phyloP scores from a whole-genome alignment of 208 protist species.

The Acanthamoeba castellanii region DNA sequence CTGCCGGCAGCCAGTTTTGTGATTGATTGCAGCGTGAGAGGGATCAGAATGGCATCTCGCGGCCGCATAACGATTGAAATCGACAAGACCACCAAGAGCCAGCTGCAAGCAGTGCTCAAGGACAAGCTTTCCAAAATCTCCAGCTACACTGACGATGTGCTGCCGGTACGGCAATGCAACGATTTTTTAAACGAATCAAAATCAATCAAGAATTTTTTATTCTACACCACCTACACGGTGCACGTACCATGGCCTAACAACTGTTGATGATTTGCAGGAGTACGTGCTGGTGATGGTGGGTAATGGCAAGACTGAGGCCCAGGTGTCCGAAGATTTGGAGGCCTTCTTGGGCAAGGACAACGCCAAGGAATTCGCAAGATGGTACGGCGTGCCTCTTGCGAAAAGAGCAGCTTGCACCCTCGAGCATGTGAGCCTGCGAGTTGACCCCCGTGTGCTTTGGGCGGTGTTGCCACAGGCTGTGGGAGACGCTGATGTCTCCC shows the following conservation, averaged over 20 bases:
- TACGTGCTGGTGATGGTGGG: constrained; percentile 62
- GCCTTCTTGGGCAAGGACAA: constrained; percentile 31
- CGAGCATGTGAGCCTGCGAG: neutral
- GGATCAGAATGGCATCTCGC: neutral
- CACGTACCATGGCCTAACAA: too few relatives aligned
- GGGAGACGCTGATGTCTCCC: constrained; percentile 43
- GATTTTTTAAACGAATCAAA: too few relatives aligned
- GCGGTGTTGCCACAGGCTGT: neutral
- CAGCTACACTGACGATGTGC: constrained; percentile 27
- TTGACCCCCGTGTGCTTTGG: neutral
- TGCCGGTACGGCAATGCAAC: neutral
- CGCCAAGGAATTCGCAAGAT: constrained; percentile 46
- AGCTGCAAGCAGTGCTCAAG: neutral
- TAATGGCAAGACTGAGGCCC: constrained; percentile 9
- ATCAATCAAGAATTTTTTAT: too few relatives aligned
- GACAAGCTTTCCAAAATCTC: constrained; percentile 25
- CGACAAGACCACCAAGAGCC: neutral
- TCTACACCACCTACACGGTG: too few relatives aligned
- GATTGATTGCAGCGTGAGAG: neutral
- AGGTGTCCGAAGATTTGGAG: constrained; percentile 52
- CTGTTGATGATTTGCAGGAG: neutral
- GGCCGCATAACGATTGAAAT: constrained; percentile 30
- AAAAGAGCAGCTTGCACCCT: neutral
- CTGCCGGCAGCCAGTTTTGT: neutral
- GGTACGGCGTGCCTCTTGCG: neutral